phyloP scores from a whole-genome alignment of 2,329 filamentous ascomycete genomes.

The Exophiala xenobiotica region DNA sequence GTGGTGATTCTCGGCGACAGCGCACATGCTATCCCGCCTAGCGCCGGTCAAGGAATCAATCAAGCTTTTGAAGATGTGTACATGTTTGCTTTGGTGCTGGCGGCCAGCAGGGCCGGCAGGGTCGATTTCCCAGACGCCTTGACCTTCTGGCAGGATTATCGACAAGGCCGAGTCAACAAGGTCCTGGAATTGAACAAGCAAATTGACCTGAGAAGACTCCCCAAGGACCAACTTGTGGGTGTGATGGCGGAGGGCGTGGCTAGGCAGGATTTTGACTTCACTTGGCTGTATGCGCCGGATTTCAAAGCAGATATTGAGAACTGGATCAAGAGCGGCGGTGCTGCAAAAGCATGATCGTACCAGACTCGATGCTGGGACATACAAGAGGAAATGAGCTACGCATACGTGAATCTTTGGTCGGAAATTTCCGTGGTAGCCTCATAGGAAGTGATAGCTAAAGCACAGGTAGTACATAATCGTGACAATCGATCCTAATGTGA shows the following conservation, averaged over 20 bases:
- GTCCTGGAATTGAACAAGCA: constrained; percentile 51
- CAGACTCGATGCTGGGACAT: too few species aligned
- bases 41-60: constrained; percentile 55
- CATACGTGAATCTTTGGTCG: too few species aligned
- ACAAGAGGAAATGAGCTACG: too few species aligned
- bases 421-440: too few species aligned
- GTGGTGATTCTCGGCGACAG: constrained; percentile 58
- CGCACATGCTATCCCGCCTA: constrained; percentile 56
- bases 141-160: constrained; percentile 48
- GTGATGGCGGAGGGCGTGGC: constrained; percentile 21
- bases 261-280: constrained; percentile 38
- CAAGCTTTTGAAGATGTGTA: constrained; percentile 59
- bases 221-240: constrained; percentile 27
- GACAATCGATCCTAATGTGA: too few species aligned
- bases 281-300: constrained; percentile 47
- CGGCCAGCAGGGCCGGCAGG: constrained; percentile 2
- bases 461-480: too few species aligned
- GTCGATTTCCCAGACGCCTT: constrained; percentile 22
- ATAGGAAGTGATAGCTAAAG: too few species aligned
- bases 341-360: neutral
- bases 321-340: constrained; percentile 28
- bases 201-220: constrained; percentile 51
- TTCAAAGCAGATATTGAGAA: constrained; percentile 40
- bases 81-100: constrained; percentile 46
- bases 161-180: constrained; percentile 50